Conservation (phyloP, 352 stramenopile species). For the Pythium graminicola region DNA sequence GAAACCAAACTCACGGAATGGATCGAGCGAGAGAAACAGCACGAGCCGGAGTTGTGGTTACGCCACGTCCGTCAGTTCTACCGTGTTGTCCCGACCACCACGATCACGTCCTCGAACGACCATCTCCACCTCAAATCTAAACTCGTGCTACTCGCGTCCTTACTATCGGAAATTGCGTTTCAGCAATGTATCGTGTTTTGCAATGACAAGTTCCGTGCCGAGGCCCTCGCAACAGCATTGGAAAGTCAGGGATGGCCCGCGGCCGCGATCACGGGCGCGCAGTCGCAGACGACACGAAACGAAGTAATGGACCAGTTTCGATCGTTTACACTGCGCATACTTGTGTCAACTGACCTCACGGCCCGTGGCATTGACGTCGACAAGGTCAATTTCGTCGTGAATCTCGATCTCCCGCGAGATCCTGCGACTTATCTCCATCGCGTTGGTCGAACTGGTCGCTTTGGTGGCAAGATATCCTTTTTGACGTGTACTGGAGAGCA, state of each 20-base stretch:
- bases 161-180: constrained; percentile 66
- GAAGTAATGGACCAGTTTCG: constrained; percentile 61
- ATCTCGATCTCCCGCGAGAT: constrained; percentile 64
- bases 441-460: constrained; percentile 64
- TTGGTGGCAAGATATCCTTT: constrained; percentile 68
- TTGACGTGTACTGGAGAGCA: background rate
- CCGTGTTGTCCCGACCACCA: constrained; percentile 31
- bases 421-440: constrained; percentile 75
- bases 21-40: constrained; percentile 42
- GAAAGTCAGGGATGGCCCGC: constrained; percentile 46
- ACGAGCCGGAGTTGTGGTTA: constrained; percentile 58
- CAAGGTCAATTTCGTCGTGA: constrained; percentile 76
- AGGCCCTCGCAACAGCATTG: constrained; percentile 52
- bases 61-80: constrained; percentile 67
- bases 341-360: constrained; percentile 75
- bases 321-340: constrained; percentile 38
- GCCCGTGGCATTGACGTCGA: constrained; percentile 72
- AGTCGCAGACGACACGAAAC: constrained; percentile 51
- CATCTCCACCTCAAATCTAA: constrained; percentile 47
- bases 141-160: constrained; percentile 37
- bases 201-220: constrained; percentile 76
- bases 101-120: constrained; percentile 4
- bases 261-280: constrained; percentile 58
- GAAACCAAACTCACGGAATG: constrained; percentile 34
- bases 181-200: constrained; percentile 80